A percentile compares a stretch with the other conserved stretches of the same genome.
phyloP scores from a whole-genome alignment of 2,329 filamentous ascomycete species.

The Fusarium denticulatum region DNA sequence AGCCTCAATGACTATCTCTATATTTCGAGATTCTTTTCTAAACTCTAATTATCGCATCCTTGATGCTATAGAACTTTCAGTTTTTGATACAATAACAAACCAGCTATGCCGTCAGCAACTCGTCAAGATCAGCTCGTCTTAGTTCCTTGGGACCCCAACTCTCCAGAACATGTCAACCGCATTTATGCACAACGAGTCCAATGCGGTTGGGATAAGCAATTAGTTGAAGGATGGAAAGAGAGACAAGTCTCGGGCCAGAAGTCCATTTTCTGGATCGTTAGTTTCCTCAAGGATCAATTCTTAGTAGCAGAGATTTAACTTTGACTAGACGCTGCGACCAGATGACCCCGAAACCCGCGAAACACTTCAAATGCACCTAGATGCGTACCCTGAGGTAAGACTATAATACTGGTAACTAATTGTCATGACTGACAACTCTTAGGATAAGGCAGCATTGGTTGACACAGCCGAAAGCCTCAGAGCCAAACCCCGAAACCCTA shows the following conservation, averaged over 20 bases:
- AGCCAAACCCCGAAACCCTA: constrained; percentile 23
- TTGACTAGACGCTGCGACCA: constrained; percentile 17
- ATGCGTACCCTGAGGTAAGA: constrained; percentile 25
- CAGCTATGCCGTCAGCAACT: constrained; percentile 12
- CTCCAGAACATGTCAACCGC: constrained; percentile 14
- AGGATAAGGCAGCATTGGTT: constrained; percentile 25
- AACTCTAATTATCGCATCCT: no score
- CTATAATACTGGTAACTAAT: rapidly evolving
- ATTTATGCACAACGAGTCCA: constrained; percentile 29
- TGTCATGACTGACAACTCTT: rapidly evolving
- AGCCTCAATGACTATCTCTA: background rate
- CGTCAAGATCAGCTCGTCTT: constrained; percentile 17
- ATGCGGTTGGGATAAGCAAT: constrained; percentile 37
- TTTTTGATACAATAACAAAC: background rate
- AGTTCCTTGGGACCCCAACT: constrained; percentile 40
- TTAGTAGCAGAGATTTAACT: background rate
- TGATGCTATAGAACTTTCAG: no score
- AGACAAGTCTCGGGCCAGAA: constrained; percentile 32
- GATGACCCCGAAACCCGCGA: background rate
- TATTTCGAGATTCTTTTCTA: background rate
- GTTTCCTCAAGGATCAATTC: background rate
- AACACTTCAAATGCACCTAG: constrained; percentile 22
- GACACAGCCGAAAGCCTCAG: constrained; percentile 33
- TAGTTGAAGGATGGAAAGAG: constrained; percentile 28
- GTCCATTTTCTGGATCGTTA: constrained; percentile 43